Conservation (phyloP, 805 yeast species). For the Saccharomycopsis babjevae region DNA sequence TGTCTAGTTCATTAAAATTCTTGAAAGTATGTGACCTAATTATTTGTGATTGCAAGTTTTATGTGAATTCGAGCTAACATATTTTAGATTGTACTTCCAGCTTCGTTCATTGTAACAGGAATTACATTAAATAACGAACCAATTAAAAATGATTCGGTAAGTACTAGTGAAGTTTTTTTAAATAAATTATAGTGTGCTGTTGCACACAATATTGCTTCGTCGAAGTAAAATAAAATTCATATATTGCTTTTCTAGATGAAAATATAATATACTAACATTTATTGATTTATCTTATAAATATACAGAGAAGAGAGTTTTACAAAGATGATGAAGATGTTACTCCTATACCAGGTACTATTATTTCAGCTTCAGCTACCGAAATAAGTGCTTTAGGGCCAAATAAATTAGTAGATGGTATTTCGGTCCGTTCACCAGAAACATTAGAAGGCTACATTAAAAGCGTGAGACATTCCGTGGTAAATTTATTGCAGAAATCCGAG, state of each 20-base stretch:
- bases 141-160: conserved; percentile 7
- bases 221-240: not conserved
- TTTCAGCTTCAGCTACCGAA: conserved; percentile 34
- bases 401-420: conserved; percentile 42
- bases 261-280: not conserved
- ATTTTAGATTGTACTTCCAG: not conserved
- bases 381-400: conserved; percentile 37
- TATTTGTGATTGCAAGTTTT: not conserved
- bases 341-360: conserved; percentile 42
- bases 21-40: not conserved
- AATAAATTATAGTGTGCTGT: not conserved
- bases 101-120: not conserved
- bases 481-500: conserved; percentile 28
- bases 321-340: conserved; percentile 37
- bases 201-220: no score
- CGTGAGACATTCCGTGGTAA: conserved; percentile 36
- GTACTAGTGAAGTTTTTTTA: not conserved
- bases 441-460: conserved; percentile 39
- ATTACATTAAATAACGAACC: not conserved
- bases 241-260: not conserved
- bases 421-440: conserved; percentile 40
- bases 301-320: conserved; percentile 34
- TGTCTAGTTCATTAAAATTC: not conserved
- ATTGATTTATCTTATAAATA: not conserved
- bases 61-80: not conserved